Evolutionary conservation across 164 flowering plant genomes (phyloP), one percentile per base, ranked within the genome.

Genomic region (Vitis cinerea): DNA sequence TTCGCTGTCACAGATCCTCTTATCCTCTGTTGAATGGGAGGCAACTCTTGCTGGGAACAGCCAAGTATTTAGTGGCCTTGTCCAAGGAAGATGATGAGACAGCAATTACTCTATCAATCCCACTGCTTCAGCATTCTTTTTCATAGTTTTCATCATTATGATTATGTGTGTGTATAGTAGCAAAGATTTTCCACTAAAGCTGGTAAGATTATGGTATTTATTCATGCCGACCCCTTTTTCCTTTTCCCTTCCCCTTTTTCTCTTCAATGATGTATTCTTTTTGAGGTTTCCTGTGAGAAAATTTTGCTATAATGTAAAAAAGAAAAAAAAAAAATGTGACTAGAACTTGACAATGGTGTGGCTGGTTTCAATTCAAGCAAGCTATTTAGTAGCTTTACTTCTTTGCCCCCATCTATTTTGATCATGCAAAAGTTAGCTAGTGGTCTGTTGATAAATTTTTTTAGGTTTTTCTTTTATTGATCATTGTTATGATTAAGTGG

Each of bases 21-120:
- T 92, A 64, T 94, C 99, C 0, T 90, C 99, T 4, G 83, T 92
- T 12, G 99, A 94, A 78, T 94, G 99, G 99, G 99, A 94, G 87
- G 97, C 99, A 52, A 92, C 97, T 74, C 95, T 94, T 67, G 93
- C 97, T 12, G 99, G 99, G 67, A 94, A 91, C 80, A 94, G 99
- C 82, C 99, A 94, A 82, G 91, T 94, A 23, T 94, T 94, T 79
- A 94, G 99, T 75, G 97, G 99, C 15, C 93, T 94, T 69, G 98
- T 94, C 47, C 98, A 94, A 81, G 98, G 98, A 81, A 85, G 98
- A 85, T 91, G 82, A 55, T 61, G 52, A 53, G 16, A 9, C 17
- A 67, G 67, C 63, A 52, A 17, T 55, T 50, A 57, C 56, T 57
- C 63, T 4, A 15, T 31, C 37, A 52, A 61, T 48, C 63, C 64